Evolutionary conservation across 2,329 filamentous ascomycete species (phyloP).

Genomic region (Paraconiothyrium sp.): DNA sequence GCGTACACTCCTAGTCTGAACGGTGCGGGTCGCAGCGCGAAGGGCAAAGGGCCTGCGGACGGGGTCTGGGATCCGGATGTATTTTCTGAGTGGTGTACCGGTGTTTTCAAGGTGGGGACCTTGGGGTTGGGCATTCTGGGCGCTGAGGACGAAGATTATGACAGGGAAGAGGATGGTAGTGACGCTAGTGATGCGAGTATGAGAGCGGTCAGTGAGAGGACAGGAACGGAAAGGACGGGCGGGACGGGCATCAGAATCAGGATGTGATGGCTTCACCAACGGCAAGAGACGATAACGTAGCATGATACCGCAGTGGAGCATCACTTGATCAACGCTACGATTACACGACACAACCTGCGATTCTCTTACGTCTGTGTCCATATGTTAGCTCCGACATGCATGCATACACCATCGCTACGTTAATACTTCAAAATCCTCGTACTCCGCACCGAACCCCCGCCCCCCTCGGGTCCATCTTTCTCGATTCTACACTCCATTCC

Average conservation of each 20-base stretch:
- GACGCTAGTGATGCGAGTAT: slow-evolving; percentile 28
- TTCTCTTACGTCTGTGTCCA: no score
- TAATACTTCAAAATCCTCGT: no score
- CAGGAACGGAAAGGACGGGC: slow-evolving; percentile 41
- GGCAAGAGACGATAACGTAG: no score
- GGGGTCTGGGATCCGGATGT: slow-evolving; percentile 72
- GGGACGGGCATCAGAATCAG: slow-evolving; percentile 40
- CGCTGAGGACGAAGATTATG: slow-evolving; percentile 23
- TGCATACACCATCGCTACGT: no score
- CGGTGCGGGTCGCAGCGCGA: slow-evolving; percentile 43
- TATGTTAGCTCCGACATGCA: no score
- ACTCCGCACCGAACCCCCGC: no score
- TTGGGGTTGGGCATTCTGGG: slow-evolving; percentile 44
- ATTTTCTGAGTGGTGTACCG: slow-evolving; percentile 70
- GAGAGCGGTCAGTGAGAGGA: slow-evolving; percentile 38
- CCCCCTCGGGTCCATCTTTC: no score
- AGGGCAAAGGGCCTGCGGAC: slow-evolving; percentile 69
- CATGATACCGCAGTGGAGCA: no score
- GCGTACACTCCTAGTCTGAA: slow-evolving; percentile 49
- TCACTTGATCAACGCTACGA: no score
- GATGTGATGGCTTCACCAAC: slow-evolving; percentile 28
- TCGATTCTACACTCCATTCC: no score
- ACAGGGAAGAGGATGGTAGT: slow-evolving; percentile 21
- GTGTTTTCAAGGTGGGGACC: slow-evolving; percentile 66
- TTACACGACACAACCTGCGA: no score